Base-by-base conservation (phyloP, 768 basidiomycete genomes). In the Lactarius akahatsu region DNA sequence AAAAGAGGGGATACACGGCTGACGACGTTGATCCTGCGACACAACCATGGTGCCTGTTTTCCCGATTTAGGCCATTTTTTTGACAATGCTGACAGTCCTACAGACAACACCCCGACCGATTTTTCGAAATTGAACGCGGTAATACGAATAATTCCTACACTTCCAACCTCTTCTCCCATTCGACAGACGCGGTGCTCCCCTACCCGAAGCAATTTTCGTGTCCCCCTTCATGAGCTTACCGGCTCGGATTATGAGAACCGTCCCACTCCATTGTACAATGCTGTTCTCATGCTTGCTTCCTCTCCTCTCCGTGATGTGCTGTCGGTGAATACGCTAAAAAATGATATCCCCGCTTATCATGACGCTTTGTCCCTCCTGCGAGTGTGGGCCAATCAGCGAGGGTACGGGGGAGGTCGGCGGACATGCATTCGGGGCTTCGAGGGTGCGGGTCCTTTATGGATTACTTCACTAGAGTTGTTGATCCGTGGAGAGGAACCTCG, bases 371-470 rank as follows among this genome's bases (percentile, higher is more conserved):
- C 89, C 0, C 80, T 98, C 1, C 83, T 98, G 18, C 85, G 93
- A 11, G 83, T 96, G 18, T 99, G 97, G 97, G 92, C 92, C 1
- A 86, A 88, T 59, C 90, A 95, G 71, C 82, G 95, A 50, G 94
- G 94, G 0, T 94, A 89, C 70, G 82, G 85, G 2, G 81, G 82
- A 67, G 85, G 88, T 13, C 75, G 77, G 4, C 76, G 80, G 50
- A 72, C 85, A 67, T 88, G 85, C 71, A 79, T 91, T 4, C 79
- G 82, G 18, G 92, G 92, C 18, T 95, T 89, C 72, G 90, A 86
- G 72, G 82, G 82, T 8, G 79, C 81, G 28, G 91, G 91, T 0
- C 73, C 80, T 4, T 89, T 82, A 83, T 94, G 92, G 92, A 77
- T 78, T 55, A 83, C 82, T 0, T 69, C 94, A 1, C 74, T 94